Conservation (phyloP, 208 protist species). For the Trypanosoma platydactyli region DNA sequence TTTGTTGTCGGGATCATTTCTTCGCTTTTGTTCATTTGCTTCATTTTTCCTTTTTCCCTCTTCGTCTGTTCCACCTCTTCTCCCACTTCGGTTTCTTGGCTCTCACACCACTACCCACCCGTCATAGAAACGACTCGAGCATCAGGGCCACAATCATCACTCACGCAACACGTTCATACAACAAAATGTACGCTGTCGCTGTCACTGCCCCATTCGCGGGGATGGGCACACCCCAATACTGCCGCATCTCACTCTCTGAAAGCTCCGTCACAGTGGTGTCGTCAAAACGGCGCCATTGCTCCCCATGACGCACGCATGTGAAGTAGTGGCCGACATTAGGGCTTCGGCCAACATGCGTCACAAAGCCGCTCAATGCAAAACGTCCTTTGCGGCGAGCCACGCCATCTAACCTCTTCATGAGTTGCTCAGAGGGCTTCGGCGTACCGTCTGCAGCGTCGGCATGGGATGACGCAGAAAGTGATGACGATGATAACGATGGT, state of each 20-base stretch:
- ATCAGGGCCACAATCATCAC: no score
- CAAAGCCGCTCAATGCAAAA: slow-evolving; percentile 87
- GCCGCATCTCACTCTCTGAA: slow-evolving; percentile 77
- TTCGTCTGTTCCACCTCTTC: no score
- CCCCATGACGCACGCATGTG: slow-evolving; percentile 78
- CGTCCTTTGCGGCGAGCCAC: slow-evolving; percentile 69
- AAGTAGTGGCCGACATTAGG: slow-evolving; percentile 91
- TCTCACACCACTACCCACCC: no score
- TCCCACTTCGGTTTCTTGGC: no score
- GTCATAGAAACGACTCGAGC: no score
- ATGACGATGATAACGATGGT: no score
- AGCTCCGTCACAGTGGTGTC: slow-evolving; percentile 80
- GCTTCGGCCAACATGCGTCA: slow-evolving; percentile 84
- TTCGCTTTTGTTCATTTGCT: no score
- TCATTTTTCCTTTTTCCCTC: no score
- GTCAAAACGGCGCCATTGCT: slow-evolving; percentile 88
- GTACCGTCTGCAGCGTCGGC: not conserved
- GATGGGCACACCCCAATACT: slow-evolving; percentile 82
- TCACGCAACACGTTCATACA: slow-evolving; percentile 87
- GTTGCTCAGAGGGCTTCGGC: slow-evolving; percentile 38
- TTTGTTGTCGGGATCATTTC: no score
- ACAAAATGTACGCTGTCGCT: slow-evolving; percentile 84
- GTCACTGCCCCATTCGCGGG: slow-evolving; percentile 55
- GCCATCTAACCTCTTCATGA: slow-evolving; percentile 51
- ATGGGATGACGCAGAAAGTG: no score